These are phyloP conservation scores for Cyberlindnera veronae DNA, from an alignment of 805 yeast genomes.

Conservation along the genomic window DNA sequence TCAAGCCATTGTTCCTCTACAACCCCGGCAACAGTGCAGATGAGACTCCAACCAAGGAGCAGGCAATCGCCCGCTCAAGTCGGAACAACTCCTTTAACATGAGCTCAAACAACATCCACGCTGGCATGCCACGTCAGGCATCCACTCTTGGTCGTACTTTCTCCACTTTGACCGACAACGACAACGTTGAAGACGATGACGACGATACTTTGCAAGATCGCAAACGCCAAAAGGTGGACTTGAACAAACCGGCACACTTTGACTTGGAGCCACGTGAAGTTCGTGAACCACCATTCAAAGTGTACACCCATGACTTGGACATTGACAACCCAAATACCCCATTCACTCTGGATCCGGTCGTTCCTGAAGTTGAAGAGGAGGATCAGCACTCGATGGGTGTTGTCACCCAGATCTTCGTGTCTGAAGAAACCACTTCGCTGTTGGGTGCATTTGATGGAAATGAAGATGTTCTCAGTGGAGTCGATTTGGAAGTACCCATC, in stretches of 20 bases:
- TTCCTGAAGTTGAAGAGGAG: conserved; percentile 28
- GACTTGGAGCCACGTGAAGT: conserved; percentile 8
- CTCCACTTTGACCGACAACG: conserved; percentile 34
- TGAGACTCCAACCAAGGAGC: conserved; percentile 48
- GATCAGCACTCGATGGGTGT: conserved; percentile 41
- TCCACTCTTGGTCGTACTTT: conserved; percentile 23
- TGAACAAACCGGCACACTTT: not conserved
- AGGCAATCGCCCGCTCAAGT: conserved; percentile 33
- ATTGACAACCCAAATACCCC: conserved; percentile 43
- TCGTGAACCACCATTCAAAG: conserved; percentile 19
- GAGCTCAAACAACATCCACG: conserved; percentile 11
- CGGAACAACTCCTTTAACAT: conserved; percentile 8
- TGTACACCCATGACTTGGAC: conserved; percentile 36
- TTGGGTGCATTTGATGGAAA: conserved; percentile 30
- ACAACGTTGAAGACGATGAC: conserved; percentile 21
- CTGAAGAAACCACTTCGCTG: conserved; percentile 33
- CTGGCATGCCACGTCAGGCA: conserved; percentile 22
- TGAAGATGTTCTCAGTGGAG: conserved; percentile 27
- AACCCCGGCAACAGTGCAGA: conserved; percentile 35
- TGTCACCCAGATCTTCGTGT: conserved; percentile 49
- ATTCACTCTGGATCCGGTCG: conserved; percentile 46
- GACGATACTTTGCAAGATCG: conserved; percentile 4
- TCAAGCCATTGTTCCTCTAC: conserved; percentile 59
- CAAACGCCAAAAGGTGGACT: conserved; percentile 5
- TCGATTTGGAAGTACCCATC: conserved; percentile 77